phyloP scores from a whole-genome alignment of 306 rosid genomes.

The Begonia fuchsioides region DNA sequence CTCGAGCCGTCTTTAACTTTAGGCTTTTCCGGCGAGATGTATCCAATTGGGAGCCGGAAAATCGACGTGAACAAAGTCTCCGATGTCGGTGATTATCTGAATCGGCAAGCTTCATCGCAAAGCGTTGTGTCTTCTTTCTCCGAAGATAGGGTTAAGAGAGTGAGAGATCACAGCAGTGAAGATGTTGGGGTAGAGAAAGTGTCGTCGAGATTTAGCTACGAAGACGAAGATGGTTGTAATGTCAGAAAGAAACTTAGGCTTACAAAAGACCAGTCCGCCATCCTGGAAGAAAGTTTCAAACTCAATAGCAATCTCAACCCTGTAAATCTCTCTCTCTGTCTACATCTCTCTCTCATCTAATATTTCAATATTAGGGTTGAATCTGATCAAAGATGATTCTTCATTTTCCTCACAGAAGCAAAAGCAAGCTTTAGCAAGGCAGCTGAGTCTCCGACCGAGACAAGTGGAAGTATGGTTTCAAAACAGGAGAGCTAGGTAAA shows the following conservation, averaged over 20 bases:
- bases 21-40: slow-evolving; percentile 32
- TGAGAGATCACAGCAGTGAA: slow-evolving; percentile 63
- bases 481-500: slow-evolving; percentile 91
- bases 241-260: slow-evolving; percentile 87
- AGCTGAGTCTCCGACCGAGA: slow-evolving; percentile 59
- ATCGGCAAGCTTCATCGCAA: slow-evolving; percentile 47
- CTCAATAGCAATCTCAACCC: slow-evolving; percentile 93
- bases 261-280: slow-evolving; percentile 75
- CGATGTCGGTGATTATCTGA: slow-evolving; percentile 17
- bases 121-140: slow-evolving; percentile 81
- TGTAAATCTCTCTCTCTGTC: slow-evolving; percentile 23
- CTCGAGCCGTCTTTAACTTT: slow-evolving; percentile 64
- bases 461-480: slow-evolving; percentile 99
- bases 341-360: not conserved
- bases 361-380: not conserved
- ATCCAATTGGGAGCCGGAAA: slow-evolving; percentile 5
- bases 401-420: slow-evolving; percentile 44
- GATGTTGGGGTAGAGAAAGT: slow-evolving; percentile 49
- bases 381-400: not conserved
- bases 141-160: slow-evolving; percentile 55
- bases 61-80: slow-evolving; percentile 16
- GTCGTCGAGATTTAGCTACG: slow-evolving; percentile 65
- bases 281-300: slow-evolving; percentile 89
- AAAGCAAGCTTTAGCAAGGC: slow-evolving; percentile 82
- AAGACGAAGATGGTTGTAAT: slow-evolving; percentile 80